Evolutionary conservation across 257 asterid genomes (phyloP), one percentile per base, ranked within the genome.

Genomic region (Coffea eugenioides): DNA sequence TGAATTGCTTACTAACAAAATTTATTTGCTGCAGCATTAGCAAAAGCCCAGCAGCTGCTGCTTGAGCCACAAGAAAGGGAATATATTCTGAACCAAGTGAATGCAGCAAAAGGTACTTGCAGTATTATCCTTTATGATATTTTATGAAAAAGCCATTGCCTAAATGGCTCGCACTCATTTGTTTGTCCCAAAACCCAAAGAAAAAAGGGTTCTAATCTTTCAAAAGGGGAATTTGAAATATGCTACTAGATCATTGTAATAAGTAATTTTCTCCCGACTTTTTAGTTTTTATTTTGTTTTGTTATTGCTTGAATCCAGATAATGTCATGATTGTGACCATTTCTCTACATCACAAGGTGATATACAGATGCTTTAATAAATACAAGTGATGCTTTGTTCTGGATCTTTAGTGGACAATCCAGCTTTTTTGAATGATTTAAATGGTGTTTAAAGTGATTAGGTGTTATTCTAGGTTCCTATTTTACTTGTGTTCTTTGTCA

Each of bases 41-140:
- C 97, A 64, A 94, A 92, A 88, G 98, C 99, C 67, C 99, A 96
- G 80, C 97, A 96, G 84, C 23, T 92, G 83, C 80, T 96, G 73
- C 93, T 91, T 71, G 98, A 96, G 82, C 91, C 91, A 31, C 93
- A 90, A 85, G 99, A 96, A 89, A 94, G 99, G 86, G 97, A 92
- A 8, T 96, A 93, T 88, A 78, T 96, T 86, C 82, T 94, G 86
- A 96, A 85, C 91, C 99, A 96, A 89, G 92, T 96, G 70, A 85
- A 79, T 81, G 90, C 97, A 51, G 99, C 99, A 81, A 92, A 91
- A 94, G 98, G 99, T 96, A 36, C 25, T 7, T 71, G 43, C 23
- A n/a, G 20, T 49, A 54, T 45, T 10, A 21, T 46, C 12, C 59
- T 68, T 34, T n/a, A 8, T 74, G 48, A 75, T 81, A 69, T 61